phyloP scores from a whole-genome alignment of 805 yeast species.

The Cyberlindnera subsufficiens region DNA sequence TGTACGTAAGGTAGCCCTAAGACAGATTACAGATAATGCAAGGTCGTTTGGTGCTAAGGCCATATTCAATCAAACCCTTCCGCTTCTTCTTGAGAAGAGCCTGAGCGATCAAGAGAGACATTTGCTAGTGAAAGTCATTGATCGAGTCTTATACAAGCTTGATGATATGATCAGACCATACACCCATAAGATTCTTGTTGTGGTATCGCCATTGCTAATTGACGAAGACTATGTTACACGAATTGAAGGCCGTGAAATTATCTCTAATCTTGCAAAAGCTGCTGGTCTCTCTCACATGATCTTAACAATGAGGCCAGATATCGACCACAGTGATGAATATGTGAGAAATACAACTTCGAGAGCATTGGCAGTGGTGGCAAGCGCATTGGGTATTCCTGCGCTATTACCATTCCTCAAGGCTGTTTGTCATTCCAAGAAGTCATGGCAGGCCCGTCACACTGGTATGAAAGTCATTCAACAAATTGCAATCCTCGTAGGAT shows the following conservation, averaged over 20 bases:
- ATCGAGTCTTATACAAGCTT: conserved; percentile 59
- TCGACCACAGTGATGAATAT: conserved; percentile 78
- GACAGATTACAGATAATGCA: conserved; percentile 61
- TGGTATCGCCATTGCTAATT: conserved; percentile 70
- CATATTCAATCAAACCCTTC: conserved; percentile 66
- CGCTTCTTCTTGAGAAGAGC: conserved; percentile 64
- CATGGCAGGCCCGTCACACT: conserved; percentile 80
- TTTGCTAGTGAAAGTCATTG: conserved; percentile 68
- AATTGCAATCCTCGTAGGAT: conserved; percentile 60
- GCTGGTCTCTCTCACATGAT: conserved; percentile 81
- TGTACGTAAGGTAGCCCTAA: conserved; percentile 61
- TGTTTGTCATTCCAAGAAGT: conserved; percentile 66
- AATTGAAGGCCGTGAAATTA: conserved; percentile 72
- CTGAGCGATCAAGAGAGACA: conserved; percentile 82
- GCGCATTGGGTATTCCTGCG: conserved; percentile 65
- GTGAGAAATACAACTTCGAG: conserved; percentile 72
- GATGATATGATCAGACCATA: conserved; percentile 65
- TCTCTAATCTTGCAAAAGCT: conserved; percentile 68
- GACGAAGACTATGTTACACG: conserved; percentile 77
- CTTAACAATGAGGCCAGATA: conserved; percentile 72
- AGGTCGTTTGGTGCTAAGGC: conserved; percentile 61
- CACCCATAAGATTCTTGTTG: conserved; percentile 65
- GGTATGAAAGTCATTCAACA: conserved; percentile 77
- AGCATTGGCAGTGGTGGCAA: conserved; percentile 78
- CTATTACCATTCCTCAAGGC: conserved; percentile 79